Conservation (phyloP, 2,329 filamentous ascomycete species). For the Penicillium frequentans region DNA sequence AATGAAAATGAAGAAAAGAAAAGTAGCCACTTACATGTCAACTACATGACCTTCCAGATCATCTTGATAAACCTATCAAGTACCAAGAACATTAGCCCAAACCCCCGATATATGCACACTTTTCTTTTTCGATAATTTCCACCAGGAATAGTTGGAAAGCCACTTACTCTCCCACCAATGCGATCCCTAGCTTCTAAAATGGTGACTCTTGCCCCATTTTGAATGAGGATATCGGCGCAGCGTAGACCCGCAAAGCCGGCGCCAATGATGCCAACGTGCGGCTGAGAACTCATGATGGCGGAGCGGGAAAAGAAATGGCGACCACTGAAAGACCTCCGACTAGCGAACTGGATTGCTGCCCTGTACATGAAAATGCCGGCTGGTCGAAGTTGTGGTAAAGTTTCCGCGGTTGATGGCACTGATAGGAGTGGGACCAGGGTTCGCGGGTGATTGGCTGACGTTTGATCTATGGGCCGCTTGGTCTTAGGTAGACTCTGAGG, state of each 20-base stretch:
- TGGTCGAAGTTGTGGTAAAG: not conserved
- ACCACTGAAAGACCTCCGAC: not conserved
- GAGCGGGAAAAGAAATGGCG: not conserved
- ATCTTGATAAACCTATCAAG: constrained; percentile 51
- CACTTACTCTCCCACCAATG: constrained; percentile 57
- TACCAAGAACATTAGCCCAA: not conserved
- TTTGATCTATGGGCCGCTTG: constrained; percentile 2
- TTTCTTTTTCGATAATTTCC: too few species aligned
- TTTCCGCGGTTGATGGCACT: constrained; percentile 3
- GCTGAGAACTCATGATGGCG: constrained; percentile 37
- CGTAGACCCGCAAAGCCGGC: constrained; percentile 61
- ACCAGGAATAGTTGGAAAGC: not conserved
- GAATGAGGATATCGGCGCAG: constrained; percentile 59
- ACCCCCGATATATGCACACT: not conserved
- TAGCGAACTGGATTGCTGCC: not conserved
- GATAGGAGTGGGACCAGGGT: constrained; percentile 9
- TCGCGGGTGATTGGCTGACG: constrained; percentile 19
- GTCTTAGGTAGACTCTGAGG: not conserved
- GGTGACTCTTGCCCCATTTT: constrained; percentile 57
- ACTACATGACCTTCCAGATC: constrained; percentile 51
- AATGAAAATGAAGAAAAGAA: not conserved
- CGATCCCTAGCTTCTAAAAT: constrained; percentile 61
- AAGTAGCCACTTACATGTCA: constrained; percentile 55
- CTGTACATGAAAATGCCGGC: constrained; percentile 3
- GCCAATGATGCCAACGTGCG: constrained; percentile 59